These are phyloP conservation scores for Scheffersomyces quercinus DNA, from an alignment of 1,139 yeast species.

Conservation along the genomic window DNA sequence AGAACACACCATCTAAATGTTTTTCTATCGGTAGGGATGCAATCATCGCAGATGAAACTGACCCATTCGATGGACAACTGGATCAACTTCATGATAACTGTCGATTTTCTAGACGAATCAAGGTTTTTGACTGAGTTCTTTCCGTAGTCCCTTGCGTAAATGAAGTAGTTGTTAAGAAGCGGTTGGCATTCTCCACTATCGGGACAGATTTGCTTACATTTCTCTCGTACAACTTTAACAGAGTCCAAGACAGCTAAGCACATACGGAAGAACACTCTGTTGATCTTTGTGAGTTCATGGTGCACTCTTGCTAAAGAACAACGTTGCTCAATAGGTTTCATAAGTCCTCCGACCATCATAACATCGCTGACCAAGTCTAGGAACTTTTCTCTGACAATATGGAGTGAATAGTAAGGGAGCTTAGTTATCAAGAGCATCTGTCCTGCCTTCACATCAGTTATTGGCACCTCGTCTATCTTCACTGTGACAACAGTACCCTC, in stretches of 20 bases:
- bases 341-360: slow-evolving; percentile 40
- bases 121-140: slow-evolving; percentile 67
- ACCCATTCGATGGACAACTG: slow-evolving; percentile 88
- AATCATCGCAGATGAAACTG: slow-evolving; percentile 88
- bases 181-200: slow-evolving; percentile 68
- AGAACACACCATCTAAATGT: slow-evolving; percentile 96
- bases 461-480: slow-evolving; percentile 47
- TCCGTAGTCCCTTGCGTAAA: slow-evolving; percentile 83
- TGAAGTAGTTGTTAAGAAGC: slow-evolving; percentile 70
- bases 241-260: slow-evolving; percentile 68
- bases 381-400: slow-evolving; percentile 42
- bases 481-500: slow-evolving; percentile 75
- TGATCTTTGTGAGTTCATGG: slow-evolving; percentile 66
- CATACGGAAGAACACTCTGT: slow-evolving; percentile 68
- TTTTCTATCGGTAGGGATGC: slow-evolving; percentile 86
- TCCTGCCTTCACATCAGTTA: slow-evolving; percentile 61
- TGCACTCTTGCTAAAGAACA: slow-evolving; percentile 78
- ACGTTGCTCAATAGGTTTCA: slow-evolving; percentile 54
- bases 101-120: slow-evolving; percentile 66
- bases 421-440: slow-evolving; percentile 66
- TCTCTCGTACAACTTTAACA: slow-evolving; percentile 54
- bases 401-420: slow-evolving; percentile 39
- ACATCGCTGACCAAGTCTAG: slow-evolving; percentile 56
- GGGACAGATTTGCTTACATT: slow-evolving; percentile 36
- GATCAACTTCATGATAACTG: slow-evolving; percentile 71